Evolutionary conservation across 164 flowering plant species (phyloP), one percentile per base, ranked within the genome.

Genomic region (Vitis cinerea): DNA sequence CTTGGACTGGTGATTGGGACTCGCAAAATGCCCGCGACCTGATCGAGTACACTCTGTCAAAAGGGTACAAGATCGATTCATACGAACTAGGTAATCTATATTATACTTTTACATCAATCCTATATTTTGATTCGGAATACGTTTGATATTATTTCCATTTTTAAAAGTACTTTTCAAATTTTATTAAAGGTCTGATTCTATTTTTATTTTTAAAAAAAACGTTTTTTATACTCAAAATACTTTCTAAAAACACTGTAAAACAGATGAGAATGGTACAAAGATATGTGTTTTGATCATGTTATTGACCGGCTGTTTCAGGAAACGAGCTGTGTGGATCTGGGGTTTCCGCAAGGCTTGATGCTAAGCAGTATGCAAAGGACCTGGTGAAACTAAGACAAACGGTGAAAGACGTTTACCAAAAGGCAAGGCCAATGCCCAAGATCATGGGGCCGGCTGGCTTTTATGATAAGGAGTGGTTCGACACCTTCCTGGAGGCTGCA

Each of bases 401-500:
- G 1, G 64, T 91, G 11, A 47, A 67, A 4, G 61, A 77, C 27
- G 4, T 87, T 31, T 84, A 89, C 63, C 58, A 68, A 8, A 59
- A 81, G 17, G 63, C 77, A 10, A 14, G 51, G 0, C 47, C 50
- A 10, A 59, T 37, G 19, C 91, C 94, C 1, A 69, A 73, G 59
- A 17, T 89, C 4, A 17, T 86, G 66, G 90, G 78, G 0, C 97
- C 94, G 0, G 91, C 73, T 15, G 92, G 97, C 0, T 88, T 89
- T 65, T 91, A 65, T 47, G 92, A 89, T 9, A 50, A 78, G 48
- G 12, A 77, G 49, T 91, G 97, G 97, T 88, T 82, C 49, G 52
- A 17, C 2, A 70, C 63, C 3, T 83, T 86, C 30, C 84, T 90
- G 17, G 72, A 77, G 65, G 59, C 15, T 13, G 55, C 87, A 4